Evolutionary conservation across 2,329 filamentous ascomycete species (phyloP).

Genomic region (Arthroderma uncinatum): DNA sequence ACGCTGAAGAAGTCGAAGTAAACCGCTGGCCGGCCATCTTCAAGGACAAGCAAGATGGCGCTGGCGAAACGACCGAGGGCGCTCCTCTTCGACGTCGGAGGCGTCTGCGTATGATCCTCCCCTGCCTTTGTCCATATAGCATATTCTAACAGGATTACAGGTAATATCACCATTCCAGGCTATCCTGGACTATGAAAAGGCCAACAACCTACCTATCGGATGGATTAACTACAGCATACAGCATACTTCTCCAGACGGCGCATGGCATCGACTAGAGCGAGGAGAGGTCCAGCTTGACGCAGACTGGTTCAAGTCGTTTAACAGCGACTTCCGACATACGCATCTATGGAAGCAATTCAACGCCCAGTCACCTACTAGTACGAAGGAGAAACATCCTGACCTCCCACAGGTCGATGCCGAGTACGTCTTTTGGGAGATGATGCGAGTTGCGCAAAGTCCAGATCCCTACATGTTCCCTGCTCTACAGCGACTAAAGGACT

Average conservation of each 20-base stretch:
- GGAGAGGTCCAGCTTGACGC: constrained; percentile 67
- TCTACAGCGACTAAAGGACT: constrained; percentile 54
- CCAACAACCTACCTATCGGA: constrained; percentile 65
- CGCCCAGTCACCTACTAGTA: constrained; percentile 17
- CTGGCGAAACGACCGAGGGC: constrained; percentile 48
- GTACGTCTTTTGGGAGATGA: constrained; percentile 83
- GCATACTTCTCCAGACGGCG: constrained; percentile 61
- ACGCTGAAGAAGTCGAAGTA: background rate
- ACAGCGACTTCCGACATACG: constrained; percentile 56
- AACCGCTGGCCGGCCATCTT: background rate
- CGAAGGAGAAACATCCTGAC: constrained; percentile 24
- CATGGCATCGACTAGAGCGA: constrained; percentile 80
- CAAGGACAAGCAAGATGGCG: background rate
- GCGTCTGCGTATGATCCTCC: constrained; percentile 75
- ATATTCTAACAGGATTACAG: constrained; percentile 36
- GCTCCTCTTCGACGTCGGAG: constrained; percentile 87
- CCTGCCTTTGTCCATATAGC: background rate
- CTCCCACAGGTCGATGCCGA: constrained; percentile 67
- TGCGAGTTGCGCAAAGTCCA: constrained; percentile 55
- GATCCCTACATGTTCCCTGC: constrained; percentile 88
- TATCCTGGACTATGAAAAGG: constrained; percentile 79
- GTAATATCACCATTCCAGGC: constrained; percentile 85
- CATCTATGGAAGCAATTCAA: constrained; percentile 57
- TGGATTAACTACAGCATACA: constrained; percentile 91
- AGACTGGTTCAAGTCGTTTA: constrained; percentile 66